Evolutionary conservation across 163 green algal species (phyloP).

Genomic region (Trebouxiophyceae sp.): DNA sequence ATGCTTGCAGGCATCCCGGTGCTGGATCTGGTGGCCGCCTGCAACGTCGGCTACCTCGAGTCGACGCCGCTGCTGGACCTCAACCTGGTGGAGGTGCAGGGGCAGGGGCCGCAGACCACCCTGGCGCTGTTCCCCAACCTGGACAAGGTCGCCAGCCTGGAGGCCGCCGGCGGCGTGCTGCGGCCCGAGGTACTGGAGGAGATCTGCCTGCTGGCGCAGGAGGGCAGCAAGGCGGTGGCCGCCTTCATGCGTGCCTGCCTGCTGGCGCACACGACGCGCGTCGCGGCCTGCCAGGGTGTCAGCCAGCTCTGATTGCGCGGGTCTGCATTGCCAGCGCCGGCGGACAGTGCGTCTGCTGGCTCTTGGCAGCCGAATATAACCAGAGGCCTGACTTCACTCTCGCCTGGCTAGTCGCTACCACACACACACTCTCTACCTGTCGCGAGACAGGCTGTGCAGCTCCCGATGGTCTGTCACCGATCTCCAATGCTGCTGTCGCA

Average conservation of each 20-base stretch:
- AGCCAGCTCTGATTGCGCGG: too few relatives aligned
- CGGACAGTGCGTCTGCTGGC: too few relatives aligned
- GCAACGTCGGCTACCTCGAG: constrained; percentile 74
- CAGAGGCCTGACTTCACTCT: too few relatives aligned
- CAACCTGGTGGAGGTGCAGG: constrained; percentile 79
- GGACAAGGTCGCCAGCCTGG: constrained; percentile 26
- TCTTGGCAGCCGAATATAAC: too few relatives aligned
- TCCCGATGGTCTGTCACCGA: too few relatives aligned
- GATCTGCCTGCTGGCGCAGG: constrained; percentile 31
- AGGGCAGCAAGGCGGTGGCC: constrained; percentile 43
- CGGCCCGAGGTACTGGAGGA: constrained; percentile 46
- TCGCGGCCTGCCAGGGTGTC: constrained; percentile 16
- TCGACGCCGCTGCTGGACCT: constrained; percentile 73
- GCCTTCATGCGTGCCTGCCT: constrained; percentile 37
- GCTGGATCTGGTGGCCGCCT: constrained; percentile 66
- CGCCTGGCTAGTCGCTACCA: too few relatives aligned
- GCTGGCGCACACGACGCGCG: constrained; percentile 26
- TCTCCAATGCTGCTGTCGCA: too few relatives aligned
- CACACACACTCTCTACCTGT: too few relatives aligned
- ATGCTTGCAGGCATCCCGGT: constrained; percentile 67
- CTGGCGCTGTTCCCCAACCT: constrained; percentile 62
- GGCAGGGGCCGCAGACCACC: constrained; percentile 66
- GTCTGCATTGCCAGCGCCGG: too few relatives aligned
- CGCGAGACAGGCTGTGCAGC: too few relatives aligned
- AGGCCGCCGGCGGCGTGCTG: constrained; percentile 36